Conservation (phyloP, 805 yeast species). For the Yamadazyma philogaea region DNA sequence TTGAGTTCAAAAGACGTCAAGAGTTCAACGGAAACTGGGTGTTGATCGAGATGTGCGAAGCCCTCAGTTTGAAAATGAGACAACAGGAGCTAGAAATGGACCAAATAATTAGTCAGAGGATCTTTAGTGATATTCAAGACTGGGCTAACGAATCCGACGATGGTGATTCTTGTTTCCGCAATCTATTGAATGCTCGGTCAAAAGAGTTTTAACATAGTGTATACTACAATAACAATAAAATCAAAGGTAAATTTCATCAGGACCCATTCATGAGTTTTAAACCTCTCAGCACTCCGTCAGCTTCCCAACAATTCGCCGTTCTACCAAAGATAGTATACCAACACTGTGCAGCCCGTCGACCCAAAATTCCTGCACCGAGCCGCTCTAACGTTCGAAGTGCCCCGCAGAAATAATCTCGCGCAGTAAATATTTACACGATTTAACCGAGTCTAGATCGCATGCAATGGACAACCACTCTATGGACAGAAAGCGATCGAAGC, state of each 20-base stretch:
- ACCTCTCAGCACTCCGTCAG: too few relatives aligned
- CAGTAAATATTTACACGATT: conserved; percentile 3
- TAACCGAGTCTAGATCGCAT: not conserved
- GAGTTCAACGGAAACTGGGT: conserved; percentile 46
- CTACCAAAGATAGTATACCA: too few relatives aligned
- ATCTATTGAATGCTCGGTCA: conserved; percentile 1
- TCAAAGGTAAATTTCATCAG: too few relatives aligned
- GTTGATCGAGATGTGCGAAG: conserved; percentile 77
- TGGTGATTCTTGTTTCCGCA: conserved; percentile 20
- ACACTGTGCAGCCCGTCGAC: not conserved
- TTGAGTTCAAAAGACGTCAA: conserved; percentile 61
- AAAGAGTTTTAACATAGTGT: not conserved
- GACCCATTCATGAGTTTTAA: too few relatives aligned
- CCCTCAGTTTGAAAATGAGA: conserved; percentile 55
- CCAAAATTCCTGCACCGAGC: not conserved
- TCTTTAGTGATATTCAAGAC: conserved; percentile 58
- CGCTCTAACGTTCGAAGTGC: not conserved
- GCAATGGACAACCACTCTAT: conserved; percentile 7
- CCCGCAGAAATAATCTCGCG: not conserved
- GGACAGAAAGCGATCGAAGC: conserved; percentile 36
- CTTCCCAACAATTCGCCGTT: too few relatives aligned
- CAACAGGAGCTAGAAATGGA: conserved; percentile 61
- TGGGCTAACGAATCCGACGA: conserved; percentile 58
- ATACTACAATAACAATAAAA: not conserved
- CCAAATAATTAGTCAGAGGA: conserved; percentile 50